Conservation (phyloP, 1,139 yeast species). For the Candida sp. region DNA sequence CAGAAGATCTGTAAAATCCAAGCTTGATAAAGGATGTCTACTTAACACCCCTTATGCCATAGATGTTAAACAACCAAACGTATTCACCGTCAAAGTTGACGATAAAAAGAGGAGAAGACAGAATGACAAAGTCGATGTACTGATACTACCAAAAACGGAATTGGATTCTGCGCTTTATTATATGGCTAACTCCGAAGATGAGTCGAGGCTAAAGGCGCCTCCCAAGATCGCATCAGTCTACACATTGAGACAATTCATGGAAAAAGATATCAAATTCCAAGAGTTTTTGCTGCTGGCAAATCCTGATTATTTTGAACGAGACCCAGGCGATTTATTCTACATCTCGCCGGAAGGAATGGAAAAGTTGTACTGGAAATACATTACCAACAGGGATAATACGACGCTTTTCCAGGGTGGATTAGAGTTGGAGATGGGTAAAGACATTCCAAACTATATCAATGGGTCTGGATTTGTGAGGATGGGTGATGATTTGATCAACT, state of each 20-base stretch:
- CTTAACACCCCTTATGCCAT: constrained; percentile 46
- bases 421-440: constrained; percentile 34
- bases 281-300: constrained; percentile 32
- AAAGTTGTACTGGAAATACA: constrained; percentile 41
- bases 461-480: constrained; percentile 17
- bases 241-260: constrained; percentile 55
- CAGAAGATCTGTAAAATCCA: constrained; percentile 46
- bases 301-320: constrained; percentile 18
- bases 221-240: constrained; percentile 45
- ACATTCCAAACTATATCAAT: constrained; percentile 20
- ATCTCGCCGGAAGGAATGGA: constrained; percentile 41
- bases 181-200: constrained; percentile 29
- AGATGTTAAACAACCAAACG: constrained; percentile 35
- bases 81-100: constrained; percentile 17
- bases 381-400: constrained; percentile 6
- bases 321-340: constrained; percentile 18
- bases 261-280: constrained; percentile 50
- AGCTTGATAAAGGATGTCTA: constrained; percentile 53
- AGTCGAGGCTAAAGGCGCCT: constrained; percentile 25
- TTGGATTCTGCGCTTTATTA: constrained; percentile 26
- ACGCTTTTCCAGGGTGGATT: constrained; percentile 24
- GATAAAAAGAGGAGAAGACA: constrained; percentile 20
- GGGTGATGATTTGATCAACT: constrained; percentile 17
- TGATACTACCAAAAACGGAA: constrained; percentile 32
- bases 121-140: constrained; percentile 21